Conservation (phyloP, 768 basidiomycete species). For the Lactarius deliciosus region DNA sequence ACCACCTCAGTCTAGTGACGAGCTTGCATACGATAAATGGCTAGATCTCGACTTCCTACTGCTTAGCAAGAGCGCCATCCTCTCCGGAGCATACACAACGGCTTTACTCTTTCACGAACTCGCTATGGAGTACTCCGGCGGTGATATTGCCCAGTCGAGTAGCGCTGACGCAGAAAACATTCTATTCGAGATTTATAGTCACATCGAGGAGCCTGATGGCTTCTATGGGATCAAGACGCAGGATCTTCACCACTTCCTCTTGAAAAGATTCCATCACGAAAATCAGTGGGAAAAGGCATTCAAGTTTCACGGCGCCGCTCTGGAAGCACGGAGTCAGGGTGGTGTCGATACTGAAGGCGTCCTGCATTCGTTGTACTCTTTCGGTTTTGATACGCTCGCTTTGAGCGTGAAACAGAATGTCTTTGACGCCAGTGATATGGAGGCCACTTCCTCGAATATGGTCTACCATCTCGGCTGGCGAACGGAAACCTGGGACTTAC, state of each 20-base stretch:
- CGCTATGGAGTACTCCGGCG: conserved; percentile 49
- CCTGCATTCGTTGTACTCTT: conserved; percentile 77
- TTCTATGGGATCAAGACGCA: conserved; percentile 90
- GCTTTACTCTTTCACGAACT: conserved; percentile 88
- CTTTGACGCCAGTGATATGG: conserved; percentile 36
- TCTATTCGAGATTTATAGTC: conserved; percentile 88
- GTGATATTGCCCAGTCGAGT: conserved; percentile 35
- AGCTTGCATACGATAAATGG: conserved; percentile 74
- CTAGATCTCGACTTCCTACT: conserved; percentile 71
- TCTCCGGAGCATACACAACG: conserved; percentile 84
- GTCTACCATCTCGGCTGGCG: conserved; percentile 89
- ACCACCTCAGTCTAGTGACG: conserved; percentile 40
- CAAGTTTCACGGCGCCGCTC: conserved; percentile 79
- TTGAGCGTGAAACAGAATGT: conserved; percentile 57
- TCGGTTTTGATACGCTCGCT: conserved; percentile 90
- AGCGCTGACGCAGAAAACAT: conserved; percentile 55
- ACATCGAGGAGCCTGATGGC: conserved; percentile 97
- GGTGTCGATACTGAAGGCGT: conserved; percentile 59
- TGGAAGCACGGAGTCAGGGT: conserved; percentile 58
- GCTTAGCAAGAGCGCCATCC: conserved; percentile 69
- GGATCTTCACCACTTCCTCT: conserved; percentile 76
- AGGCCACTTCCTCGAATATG: conserved; percentile 45
- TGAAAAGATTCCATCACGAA: conserved; percentile 90
- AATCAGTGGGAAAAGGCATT: conserved; percentile 91
- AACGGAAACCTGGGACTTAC: conserved; percentile 94